These are phyloP conservation scores for Pestalotiopsis sp. DNA, from an alignment of 2,329 filamentous ascomycete genomes.

Conservation along the genomic window DNA sequence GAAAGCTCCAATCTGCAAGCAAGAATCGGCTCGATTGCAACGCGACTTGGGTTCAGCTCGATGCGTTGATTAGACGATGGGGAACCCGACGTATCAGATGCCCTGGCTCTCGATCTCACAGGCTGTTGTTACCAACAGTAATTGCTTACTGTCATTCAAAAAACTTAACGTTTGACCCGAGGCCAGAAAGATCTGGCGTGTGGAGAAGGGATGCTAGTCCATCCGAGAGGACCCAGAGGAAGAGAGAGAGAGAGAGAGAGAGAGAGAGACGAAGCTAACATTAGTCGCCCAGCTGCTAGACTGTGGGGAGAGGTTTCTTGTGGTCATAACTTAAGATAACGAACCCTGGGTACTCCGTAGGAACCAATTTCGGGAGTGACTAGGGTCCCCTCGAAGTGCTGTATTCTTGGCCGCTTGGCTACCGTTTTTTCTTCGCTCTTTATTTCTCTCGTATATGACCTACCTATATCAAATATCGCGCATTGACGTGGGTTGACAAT, in stretches of 20 bases:
- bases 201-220: not conserved
- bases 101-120: not conserved
- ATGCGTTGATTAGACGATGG: not conserved
- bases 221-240: not conserved
- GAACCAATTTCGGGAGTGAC: conserved; percentile 1
- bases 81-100: not conserved
- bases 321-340: not conserved
- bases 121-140: not conserved
- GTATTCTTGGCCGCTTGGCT: not conserved
- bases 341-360: not conserved
- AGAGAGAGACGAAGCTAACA: not conserved
- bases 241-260: too few relatives aligned
- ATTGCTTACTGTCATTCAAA: not conserved
- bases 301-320: not conserved
- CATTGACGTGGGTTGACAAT: too few relatives aligned
- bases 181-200: not conserved
- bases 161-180: not conserved
- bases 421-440: not conserved
- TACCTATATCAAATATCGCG: not conserved
- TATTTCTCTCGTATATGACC: not conserved
- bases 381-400: not conserved
- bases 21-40: not conserved
- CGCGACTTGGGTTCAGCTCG: not conserved
- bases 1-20: too few relatives aligned
- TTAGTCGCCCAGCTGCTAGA: not conserved